phyloP scores from a whole-genome alignment of 805 yeast genomes.

The Hanseniaspora mollemarum region DNA sequence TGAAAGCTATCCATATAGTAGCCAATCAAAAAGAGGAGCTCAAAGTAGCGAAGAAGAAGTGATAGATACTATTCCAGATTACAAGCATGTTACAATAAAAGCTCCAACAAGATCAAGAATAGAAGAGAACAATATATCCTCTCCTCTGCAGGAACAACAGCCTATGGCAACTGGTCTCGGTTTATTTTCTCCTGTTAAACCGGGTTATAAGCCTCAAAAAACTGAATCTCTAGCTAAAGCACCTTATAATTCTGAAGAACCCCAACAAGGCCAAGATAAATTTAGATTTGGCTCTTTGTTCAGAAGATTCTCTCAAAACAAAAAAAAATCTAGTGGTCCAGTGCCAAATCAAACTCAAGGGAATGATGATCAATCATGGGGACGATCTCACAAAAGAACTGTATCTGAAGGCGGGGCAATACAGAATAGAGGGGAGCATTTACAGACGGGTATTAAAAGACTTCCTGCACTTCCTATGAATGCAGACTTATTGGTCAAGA shows the following conservation, averaged over 20 bases:
- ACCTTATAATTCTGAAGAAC: background rate
- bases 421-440: conserved; percentile 9
- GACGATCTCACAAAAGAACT: conserved; percentile 30
- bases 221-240: background rate
- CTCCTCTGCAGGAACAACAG: background rate
- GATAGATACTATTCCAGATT: background rate
- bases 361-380: conserved; percentile 15
- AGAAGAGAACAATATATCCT: background rate
- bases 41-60: background rate
- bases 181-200: conserved; percentile 7
- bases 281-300: conserved; percentile 29
- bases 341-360: background rate
- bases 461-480: conserved; percentile 30
- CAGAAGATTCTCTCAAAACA: conserved; percentile 29
- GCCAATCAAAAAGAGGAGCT: too few species aligned
- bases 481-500: conserved; percentile 27
- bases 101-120: background rate
- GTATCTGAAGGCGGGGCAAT: conserved; percentile 33
- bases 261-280: conserved; percentile 20
- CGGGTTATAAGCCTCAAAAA: background rate
- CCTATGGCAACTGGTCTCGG: background rate
- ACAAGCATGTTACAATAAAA: background rate
- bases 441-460: conserved; percentile 18
- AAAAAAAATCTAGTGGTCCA: conserved; percentile 12
- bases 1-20: too few species aligned